phyloP scores from a whole-genome alignment of 164 flowering plant genomes.

The Chimonanthus praecox region DNA sequence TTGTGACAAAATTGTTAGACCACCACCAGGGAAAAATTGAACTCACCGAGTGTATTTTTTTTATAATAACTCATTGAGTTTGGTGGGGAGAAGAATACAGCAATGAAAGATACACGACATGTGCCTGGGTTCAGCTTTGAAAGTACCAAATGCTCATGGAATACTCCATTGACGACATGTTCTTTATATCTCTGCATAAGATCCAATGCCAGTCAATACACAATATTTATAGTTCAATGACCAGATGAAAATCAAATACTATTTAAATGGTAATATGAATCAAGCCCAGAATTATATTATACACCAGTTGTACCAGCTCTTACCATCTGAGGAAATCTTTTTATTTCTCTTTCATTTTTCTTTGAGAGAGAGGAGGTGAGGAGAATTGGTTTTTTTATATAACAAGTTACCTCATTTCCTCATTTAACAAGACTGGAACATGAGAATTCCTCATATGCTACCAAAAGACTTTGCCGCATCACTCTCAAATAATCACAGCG shows the following conservation, averaged over 20 bases:
- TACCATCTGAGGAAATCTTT: background rate
- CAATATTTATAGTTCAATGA: background rate
- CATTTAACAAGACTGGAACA: background rate
- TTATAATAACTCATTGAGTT: no score
- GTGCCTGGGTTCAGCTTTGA: background rate
- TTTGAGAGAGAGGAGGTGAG: background rate
- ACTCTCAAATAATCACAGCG: background rate
- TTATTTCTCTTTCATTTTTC: background rate
- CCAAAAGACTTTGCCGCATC: background rate
- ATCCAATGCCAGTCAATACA: background rate
- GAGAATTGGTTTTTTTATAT: background rate
- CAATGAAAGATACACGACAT: no score
- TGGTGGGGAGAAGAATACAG: no score
- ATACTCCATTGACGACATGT: background rate
- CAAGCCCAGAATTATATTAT: no score
- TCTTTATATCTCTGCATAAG: background rate
- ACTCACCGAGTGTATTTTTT: no score
- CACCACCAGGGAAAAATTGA: no score
- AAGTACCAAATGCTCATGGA: background rate
- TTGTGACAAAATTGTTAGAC: no score
- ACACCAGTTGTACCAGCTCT: no score
- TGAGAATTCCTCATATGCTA: background rate
- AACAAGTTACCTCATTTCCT: background rate
- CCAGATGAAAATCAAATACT: background rate
- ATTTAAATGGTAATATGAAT: no score